Percentiles rank a stretch among this genome's conserved stretches.
Conservation (phyloP, 352 stramenopile species). For the Phytophthora cryptogea region DNA sequence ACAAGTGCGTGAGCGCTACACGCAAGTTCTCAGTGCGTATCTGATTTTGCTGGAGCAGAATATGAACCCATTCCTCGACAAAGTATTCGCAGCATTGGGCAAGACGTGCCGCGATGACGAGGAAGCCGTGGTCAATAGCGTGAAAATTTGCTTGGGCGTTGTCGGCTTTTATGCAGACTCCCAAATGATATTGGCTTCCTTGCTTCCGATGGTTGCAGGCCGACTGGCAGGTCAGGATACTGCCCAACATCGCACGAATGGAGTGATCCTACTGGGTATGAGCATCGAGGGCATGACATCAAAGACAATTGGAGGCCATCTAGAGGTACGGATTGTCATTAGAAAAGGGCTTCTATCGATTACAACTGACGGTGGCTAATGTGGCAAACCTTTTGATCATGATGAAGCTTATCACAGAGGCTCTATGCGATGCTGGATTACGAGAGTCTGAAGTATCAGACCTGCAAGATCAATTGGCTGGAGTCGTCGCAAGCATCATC, state of each 20-base stretch:
- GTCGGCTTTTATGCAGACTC: constrained; percentile 75
- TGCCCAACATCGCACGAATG: constrained; percentile 77
- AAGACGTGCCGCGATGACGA: constrained; percentile 84
- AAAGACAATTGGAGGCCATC: constrained; percentile 57
- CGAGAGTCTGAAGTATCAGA: constrained; percentile 74
- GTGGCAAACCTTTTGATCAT: neutral
- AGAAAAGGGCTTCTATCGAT: neutral
- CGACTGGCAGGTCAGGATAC: constrained; percentile 75
- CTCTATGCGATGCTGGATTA: constrained; percentile 68
- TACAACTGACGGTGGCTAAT: neutral
- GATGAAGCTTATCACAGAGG: constrained; percentile 65
- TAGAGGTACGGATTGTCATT: constrained; percentile 46
- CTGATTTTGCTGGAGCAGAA: constrained; percentile 66
- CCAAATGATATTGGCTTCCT: constrained; percentile 71
- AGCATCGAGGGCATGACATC: constrained; percentile 80
- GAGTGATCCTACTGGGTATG: constrained; percentile 78
- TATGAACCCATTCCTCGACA: constrained; percentile 76
- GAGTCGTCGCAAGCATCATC: constrained; percentile 66
- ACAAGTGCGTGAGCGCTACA: constrained; percentile 75
- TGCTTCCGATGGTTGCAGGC: constrained; percentile 76
- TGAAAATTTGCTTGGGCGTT: constrained; percentile 65
- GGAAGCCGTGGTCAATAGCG: constrained; percentile 56
- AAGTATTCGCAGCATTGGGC: constrained; percentile 69
- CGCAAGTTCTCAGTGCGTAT: constrained; percentile 68
- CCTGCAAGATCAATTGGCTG: constrained; percentile 69